These are phyloP conservation scores for Rhododendron vialii DNA, from an alignment of 148 eudicot species.

Conservation along the genomic window DNA sequence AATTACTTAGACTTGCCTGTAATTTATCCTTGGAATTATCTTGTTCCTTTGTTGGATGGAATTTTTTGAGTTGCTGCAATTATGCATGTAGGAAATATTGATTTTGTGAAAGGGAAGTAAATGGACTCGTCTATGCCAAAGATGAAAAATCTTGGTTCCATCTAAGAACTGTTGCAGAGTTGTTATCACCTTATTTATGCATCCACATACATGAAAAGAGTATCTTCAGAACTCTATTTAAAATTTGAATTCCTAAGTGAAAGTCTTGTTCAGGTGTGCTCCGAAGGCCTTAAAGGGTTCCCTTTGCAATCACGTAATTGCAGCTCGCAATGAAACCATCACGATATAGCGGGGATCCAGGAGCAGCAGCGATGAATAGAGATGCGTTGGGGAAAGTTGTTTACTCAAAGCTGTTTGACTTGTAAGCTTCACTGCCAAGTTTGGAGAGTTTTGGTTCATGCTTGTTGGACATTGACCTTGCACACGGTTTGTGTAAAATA, in stretches of 20 bases:
- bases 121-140: slow-evolving; percentile 84
- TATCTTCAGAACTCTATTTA: neutral
- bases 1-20: no score
- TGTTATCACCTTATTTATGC: slow-evolving; percentile 31
- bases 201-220: neutral
- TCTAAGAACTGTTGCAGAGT: slow-evolving; percentile 80
- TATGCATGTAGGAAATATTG: slow-evolving; percentile 94
- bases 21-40: neutral
- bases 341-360: slow-evolving; percentile 81
- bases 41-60: slow-evolving; percentile 59
- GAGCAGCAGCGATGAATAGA: slow-evolving; percentile 66
- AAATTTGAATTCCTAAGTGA: slow-evolving; percentile 8
- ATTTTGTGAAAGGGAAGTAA: slow-evolving; percentile 82
- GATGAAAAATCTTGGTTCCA: slow-evolving; percentile 92
- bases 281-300: slow-evolving; percentile 71
- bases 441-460: neutral
- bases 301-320: slow-evolving; percentile 84
- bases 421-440: slow-evolving; percentile 34
- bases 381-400: slow-evolving; percentile 93
- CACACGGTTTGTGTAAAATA: neutral
- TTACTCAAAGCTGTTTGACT: slow-evolving; percentile 83
- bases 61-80: slow-evolving; percentile 93
- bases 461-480: neutral
- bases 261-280: slow-evolving; percentile 51
- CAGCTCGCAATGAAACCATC: slow-evolving; percentile 88